phyloP scores from a whole-genome alignment of 2,329 filamentous ascomycete genomes.

The Ophiostoma angusticollis region DNA sequence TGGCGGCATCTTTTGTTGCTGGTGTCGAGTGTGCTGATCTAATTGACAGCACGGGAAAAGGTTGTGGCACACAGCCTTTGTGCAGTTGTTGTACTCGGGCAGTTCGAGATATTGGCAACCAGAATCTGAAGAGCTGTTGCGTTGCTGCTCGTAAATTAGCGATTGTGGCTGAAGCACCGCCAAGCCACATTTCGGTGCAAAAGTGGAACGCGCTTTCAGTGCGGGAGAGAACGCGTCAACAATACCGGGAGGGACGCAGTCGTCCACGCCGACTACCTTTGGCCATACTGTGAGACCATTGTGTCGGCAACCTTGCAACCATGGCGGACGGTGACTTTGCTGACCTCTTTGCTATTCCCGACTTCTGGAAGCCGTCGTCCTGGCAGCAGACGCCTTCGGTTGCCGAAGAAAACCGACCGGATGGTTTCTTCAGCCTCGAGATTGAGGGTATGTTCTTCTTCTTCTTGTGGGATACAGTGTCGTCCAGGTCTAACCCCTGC shows the following conservation, averaged over 20 bases:
- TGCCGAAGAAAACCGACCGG: background rate
- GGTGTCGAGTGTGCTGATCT: background rate
- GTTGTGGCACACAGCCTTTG: no score
- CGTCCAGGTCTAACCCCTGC: background rate
- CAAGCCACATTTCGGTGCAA: no score
- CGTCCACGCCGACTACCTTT: no score
- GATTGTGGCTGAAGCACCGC: no score
- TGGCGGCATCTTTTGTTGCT: constrained; percentile 34
- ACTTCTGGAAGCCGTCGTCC: constrained; percentile 45
- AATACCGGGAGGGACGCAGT: no score
- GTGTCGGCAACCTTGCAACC: background rate
- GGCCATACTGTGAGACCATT: background rate
- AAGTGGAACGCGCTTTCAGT: no score
- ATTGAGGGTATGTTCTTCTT: constrained; percentile 20
- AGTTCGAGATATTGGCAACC: no score
- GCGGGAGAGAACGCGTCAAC: no score
- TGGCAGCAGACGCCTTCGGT: constrained; percentile 25
- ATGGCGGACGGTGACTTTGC: constrained; percentile 22
- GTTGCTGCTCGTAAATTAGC: no score
- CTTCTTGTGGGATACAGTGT: background rate
- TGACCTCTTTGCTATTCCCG: constrained; percentile 50
- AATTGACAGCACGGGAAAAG: no score
- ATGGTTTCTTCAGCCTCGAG: constrained; percentile 31
- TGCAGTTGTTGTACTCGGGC: no score
- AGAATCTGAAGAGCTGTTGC: no score